phyloP scores from a whole-genome alignment of 345 rosid genomes.

The Mangifera indica region DNA sequence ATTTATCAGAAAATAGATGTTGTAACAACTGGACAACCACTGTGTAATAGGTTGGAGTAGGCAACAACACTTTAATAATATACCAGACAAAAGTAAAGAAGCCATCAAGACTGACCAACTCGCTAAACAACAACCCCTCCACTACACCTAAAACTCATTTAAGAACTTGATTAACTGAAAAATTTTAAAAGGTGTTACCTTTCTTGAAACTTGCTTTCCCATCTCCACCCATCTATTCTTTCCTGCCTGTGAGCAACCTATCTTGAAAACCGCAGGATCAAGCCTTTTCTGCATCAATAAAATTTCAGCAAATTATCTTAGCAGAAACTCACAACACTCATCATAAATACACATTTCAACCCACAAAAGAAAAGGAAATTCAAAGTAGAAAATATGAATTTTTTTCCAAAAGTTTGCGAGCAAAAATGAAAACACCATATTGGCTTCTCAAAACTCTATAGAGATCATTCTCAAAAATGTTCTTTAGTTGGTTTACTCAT shows the following conservation, averaged over 20 bases:
- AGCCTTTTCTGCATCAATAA: constrained; percentile 61
- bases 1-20: not conserved
- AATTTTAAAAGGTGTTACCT: constrained; percentile 43
- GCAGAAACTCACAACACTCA: not conserved
- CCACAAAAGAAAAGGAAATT: not conserved
- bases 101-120: not conserved
- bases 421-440: too few species aligned
- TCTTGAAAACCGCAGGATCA: constrained; percentile 57
- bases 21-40: not conserved
- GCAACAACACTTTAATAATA: not conserved
- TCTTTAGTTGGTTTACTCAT: too few species aligned
- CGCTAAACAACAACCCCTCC: not conserved
- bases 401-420: too few species aligned
- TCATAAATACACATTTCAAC: not conserved
- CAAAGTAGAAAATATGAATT: not conserved
- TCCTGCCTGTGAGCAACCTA: constrained; percentile 76
- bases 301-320: constrained; percentile 14
- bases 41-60: not conserved
- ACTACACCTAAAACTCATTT: not conserved
- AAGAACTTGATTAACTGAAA: not conserved
- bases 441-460: too few species aligned
- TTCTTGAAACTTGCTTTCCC: constrained; percentile 84
- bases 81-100: not conserved
- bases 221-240: constrained; percentile 87
- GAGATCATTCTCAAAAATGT: too few species aligned